Evolutionary conservation across 1,284 basidiomycete genomes (phyloP), one percentile per base, ranked within the genome.

Genomic region (Cutaneotrichosporon spelunceum): DNA sequence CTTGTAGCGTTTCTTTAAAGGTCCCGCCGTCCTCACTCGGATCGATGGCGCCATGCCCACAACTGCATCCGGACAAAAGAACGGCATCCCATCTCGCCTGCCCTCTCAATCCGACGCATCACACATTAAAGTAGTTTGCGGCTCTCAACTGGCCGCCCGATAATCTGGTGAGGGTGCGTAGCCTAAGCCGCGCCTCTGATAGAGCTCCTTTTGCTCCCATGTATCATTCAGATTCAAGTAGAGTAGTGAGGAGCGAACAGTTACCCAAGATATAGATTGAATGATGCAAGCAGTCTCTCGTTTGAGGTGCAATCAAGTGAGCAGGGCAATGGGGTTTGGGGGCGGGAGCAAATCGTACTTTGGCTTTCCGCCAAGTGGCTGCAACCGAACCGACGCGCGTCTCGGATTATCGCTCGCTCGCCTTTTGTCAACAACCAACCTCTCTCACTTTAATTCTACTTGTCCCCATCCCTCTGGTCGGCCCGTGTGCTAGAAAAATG

Each of bases 401-500:
- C 45, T 47, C 6, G 45, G 39, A 42, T 26, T 26, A 11, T 13
- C 14, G 26, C 45, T 47, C 23, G 45, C 24, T 26, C 23, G 13
- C 23, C 45, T 47, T 13, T 45, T 27, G 48, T 29, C 48, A 27
- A 50, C 24, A 29, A 50, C 48, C 7, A 10, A 44, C 9, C 42
- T n/a, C 42, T 33, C 45, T 47, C 48, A 30, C 27, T 16, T n/a
- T 26, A 8, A 21, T 48, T 26, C 16, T 24, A 9, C 16, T 48
- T 14, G 6, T 27, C 23, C 16, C 9, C n/a, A 6, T 27, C 23
- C 26, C 26, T 27, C 45, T 19, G 27, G 48, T 50, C 48, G 19
- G 48, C 27, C 48, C 26, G 48, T 50, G 27, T 14, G 26, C 48
- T 33, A 8, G 4, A 33, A 47, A 13, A n/a, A 66, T 66, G 64